Evolutionary conservation across 73 alveolate genomes (phyloP), one percentile per base, ranked within the genome.

Genomic region (Uronychia binucleata): DNA sequence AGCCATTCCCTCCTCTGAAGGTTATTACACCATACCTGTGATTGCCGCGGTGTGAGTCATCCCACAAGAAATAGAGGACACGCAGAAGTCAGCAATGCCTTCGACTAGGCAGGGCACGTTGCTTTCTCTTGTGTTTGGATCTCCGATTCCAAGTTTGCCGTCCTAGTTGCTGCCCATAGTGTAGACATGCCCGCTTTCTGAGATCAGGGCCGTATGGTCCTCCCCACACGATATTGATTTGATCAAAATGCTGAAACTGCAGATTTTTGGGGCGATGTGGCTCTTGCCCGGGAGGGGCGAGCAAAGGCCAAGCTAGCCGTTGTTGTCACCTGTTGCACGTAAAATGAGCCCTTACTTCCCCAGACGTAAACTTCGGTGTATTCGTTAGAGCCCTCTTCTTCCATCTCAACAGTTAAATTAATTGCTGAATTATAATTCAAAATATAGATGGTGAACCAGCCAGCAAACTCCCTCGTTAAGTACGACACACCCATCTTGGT

Each of bases 401-500:
- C 86, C 74, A 33, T 80, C 80, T 67, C 33, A 26, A 26, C 33
- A 5, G 30, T 67, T 67, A 28, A 67, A 11, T 67, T 67, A 78
- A 34, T 78, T 34, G 25, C 26, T 27, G 74, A 28, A 75, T 75
- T 28, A 28, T 75, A 75, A 75, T 28, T 28, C 25, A 28, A 5
- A 8, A 75, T 28, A 75, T 75, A 75, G 58, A 75, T 75, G 81
- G 34, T 58, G 29, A 75, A 75, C 30, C 28, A 75, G 58, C 81
- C 81, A 13, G 79, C 81, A 34, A 87, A 85, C 78, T 93, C 97
- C 1, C 89, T 95, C 33, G 97, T 95, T 29, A 93, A 93, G 82
- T 95, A 95, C 79, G 96, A 95, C 75, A 94, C 97, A 1, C 98
- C 99, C 26, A 92, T 94, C 30, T 88, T 95, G 28, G 98, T 96